Conservation (phyloP, 2,329 filamentous ascomycete species). For the Pseudogymnoascus sp. region DNA sequence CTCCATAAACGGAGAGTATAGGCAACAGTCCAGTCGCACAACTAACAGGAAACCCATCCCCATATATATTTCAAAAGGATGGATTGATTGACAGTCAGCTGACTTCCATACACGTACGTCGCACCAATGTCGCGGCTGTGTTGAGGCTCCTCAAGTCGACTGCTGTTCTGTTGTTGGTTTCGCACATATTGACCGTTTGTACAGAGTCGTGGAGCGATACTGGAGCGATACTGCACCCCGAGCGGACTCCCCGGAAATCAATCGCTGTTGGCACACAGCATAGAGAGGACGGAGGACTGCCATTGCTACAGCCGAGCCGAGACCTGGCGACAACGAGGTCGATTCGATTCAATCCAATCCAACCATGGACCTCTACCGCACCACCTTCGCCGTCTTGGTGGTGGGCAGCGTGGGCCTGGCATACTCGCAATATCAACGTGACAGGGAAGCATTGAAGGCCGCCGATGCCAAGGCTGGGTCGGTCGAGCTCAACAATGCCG, state of each 20-base stretch:
- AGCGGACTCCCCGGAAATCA: not conserved
- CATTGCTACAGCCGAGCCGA: not conserved
- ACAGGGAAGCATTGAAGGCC: not conserved
- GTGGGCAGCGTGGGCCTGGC: not conserved
- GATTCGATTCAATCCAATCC: not conserved
- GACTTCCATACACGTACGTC: constrained; percentile 4
- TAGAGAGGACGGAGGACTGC: not conserved
- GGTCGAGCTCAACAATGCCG: constrained; percentile 14
- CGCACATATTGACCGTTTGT: not conserved
- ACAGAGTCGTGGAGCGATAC: not conserved
- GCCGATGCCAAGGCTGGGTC: not conserved
- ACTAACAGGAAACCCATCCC: not conserved
- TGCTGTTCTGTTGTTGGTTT: not conserved
- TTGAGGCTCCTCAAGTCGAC: not conserved
- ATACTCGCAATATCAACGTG: not conserved
- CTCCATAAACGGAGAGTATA: not conserved
- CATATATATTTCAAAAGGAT: not conserved
- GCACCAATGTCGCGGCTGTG: not conserved
- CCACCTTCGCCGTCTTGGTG: not conserved
- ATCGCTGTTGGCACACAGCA: not conserved
- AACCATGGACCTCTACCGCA: not conserved
- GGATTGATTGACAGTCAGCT: not conserved
- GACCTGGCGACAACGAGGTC: not conserved
- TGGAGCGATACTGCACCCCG: not conserved
- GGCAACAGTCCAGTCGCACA: not conserved